phyloP scores from a whole-genome alignment of 768 basidiomycete species.

The Tylopilus sp. region DNA sequence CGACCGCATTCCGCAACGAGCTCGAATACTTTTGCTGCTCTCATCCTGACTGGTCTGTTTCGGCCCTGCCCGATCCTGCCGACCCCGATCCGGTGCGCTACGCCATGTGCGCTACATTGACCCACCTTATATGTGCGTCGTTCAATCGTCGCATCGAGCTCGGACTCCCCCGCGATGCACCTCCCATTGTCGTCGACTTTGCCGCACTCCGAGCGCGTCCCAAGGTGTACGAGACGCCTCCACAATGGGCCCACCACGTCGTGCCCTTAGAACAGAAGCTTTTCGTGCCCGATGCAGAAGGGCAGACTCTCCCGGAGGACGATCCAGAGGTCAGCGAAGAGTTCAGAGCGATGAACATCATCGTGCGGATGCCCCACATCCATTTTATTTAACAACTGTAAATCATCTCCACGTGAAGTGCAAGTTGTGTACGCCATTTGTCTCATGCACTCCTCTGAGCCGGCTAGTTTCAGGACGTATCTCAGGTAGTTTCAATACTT shows the following conservation, averaged over 20 bases:
- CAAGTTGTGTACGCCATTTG: too few relatives aligned
- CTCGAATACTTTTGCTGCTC: too few relatives aligned
- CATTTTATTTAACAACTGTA: not conserved
- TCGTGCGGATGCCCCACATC: constrained; percentile 11
- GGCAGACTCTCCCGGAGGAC: not conserved
- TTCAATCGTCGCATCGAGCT: constrained; percentile 13
- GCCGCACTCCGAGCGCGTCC: constrained; percentile 7
- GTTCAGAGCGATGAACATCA: constrained; percentile 8
- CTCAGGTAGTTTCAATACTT: too few relatives aligned
- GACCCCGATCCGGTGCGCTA: too few relatives aligned
- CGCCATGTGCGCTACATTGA: too few relatives aligned
- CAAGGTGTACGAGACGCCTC: constrained; percentile 7
- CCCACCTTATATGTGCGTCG: constrained; percentile 7
- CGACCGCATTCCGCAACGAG: too few relatives aligned
- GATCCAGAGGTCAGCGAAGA: constrained; percentile 8
- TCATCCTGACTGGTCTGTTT: too few relatives aligned
- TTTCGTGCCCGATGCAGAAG: constrained; percentile 3
- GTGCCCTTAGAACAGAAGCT: not conserved
- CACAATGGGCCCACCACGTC: not conserved
- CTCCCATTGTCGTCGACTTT: constrained; percentile 10
- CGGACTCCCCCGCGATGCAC: constrained; percentile 8
- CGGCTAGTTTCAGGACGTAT: too few relatives aligned
- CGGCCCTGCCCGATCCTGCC: too few relatives aligned
- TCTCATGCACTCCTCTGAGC: too few relatives aligned
- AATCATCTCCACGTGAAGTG: not conserved